A percentile compares a stretch with the other conserved stretches of the same genome.
phyloP scores from a whole-genome alignment of 495 filamentous ascomycete species.

The Penicillium roqueforti region DNA sequence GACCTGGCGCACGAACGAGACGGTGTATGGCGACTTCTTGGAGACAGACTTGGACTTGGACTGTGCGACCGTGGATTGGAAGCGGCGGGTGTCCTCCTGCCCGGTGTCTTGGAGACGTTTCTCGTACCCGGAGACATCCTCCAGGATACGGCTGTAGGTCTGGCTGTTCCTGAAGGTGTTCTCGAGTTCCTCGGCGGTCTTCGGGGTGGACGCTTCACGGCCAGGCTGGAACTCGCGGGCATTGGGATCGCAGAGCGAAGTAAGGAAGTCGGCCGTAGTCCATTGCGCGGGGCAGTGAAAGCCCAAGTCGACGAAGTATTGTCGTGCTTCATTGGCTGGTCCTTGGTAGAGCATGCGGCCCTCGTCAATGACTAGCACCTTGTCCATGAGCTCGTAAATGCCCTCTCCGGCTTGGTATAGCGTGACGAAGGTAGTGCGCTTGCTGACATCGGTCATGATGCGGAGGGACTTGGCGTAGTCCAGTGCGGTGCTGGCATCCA shows the following conservation, averaged over 20 bases:
- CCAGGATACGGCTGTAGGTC: slow-evolving; percentile 48
- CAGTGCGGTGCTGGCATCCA: slow-evolving; percentile 74
- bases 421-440: slow-evolving; percentile 77
- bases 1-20: slow-evolving; percentile 65
- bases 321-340: slow-evolving; percentile 56
- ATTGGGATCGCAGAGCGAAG: slow-evolving; percentile 69
- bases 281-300: slow-evolving; percentile 63
- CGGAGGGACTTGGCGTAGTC: slow-evolving; percentile 75
- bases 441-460: slow-evolving; percentile 78
- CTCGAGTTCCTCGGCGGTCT: slow-evolving; percentile 62
- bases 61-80: slow-evolving; percentile 64
- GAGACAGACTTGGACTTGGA: slow-evolving; percentile 62
- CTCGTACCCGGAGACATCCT: slow-evolving; percentile 59
- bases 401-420: slow-evolving; percentile 81
- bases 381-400: slow-evolving; percentile 80
- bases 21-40: slow-evolving; percentile 67
- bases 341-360: slow-evolving; percentile 65
- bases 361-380: slow-evolving; percentile 63
- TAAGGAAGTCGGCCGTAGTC: slow-evolving; percentile 73
- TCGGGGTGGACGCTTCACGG: slow-evolving; percentile 57
- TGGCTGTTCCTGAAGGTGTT: slow-evolving; percentile 51
- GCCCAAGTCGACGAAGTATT: slow-evolving; percentile 67
- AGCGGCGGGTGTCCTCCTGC: slow-evolving; percentile 61
- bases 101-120: slow-evolving; percentile 54
- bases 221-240: slow-evolving; percentile 63